These are phyloP conservation scores for Erythrophleum ivorense DNA, from an alignment of 331 rosid genomes.

Conservation along the genomic window DNA sequence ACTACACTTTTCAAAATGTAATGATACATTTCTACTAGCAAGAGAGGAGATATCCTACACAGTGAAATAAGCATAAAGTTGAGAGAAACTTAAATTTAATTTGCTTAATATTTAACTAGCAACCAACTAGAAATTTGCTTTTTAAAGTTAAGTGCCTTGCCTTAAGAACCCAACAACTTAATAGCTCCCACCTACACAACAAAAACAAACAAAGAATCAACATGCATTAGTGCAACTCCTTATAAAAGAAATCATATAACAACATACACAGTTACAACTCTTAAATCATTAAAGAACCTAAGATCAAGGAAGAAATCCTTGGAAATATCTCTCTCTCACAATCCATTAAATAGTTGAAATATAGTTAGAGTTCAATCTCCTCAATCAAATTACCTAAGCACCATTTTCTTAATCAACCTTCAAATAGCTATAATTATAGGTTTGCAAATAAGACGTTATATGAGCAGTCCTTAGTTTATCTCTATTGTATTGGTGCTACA, in stretches of 20 bases:
- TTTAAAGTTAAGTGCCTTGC: no score
- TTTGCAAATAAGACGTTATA: neutral
- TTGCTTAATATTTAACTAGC: no score
- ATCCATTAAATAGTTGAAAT: no score
- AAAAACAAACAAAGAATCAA: neutral
- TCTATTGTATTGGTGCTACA: no score
- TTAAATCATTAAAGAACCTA: neutral
- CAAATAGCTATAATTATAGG: neutral
- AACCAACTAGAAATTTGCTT: no score
- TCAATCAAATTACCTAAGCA: neutral
- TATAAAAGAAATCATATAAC: neutral
- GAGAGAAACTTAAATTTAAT: no score
- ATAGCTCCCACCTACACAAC: neutral
- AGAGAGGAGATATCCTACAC: no score
- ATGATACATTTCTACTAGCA: no score
- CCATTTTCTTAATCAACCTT: neutral
- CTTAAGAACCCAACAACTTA: neutral
- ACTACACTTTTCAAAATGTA: no score
- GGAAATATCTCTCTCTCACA: neutral
- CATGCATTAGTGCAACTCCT: neutral
- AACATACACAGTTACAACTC: neutral
- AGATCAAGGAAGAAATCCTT: neutral
- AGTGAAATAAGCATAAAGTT: no score
- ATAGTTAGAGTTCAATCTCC: no score
- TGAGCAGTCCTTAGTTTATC: neutral